Conservation (phyloP, 768 basidiomycete species). For the Hericium alpestre region DNA sequence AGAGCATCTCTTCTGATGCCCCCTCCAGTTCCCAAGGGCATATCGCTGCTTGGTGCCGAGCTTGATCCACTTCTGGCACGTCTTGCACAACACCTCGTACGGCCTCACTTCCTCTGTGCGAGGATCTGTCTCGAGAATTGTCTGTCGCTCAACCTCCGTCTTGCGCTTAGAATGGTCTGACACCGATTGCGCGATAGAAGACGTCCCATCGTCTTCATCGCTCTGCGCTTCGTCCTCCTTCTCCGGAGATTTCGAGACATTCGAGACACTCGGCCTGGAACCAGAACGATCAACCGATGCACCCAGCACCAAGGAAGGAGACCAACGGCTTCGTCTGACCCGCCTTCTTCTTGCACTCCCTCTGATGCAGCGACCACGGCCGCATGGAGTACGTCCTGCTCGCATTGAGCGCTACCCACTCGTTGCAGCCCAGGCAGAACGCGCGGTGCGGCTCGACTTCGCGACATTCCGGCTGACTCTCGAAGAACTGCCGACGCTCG, state of each 20-base stretch:
- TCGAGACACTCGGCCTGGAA: background rate
- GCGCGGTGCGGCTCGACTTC: slow-evolving; percentile 46
- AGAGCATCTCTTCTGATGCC: slow-evolving; percentile 39
- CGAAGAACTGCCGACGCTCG: slow-evolving; percentile 55
- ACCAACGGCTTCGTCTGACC: slow-evolving; percentile 18
- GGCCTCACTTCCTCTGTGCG: slow-evolving; percentile 39
- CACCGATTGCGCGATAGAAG: slow-evolving; percentile 19
- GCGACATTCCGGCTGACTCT: slow-evolving; percentile 48
- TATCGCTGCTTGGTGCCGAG: slow-evolving; percentile 32
- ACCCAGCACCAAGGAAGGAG: background rate
- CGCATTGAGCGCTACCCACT: slow-evolving; percentile 46
- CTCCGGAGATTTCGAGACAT: slow-evolving; percentile 1
- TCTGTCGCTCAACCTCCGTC: slow-evolving; percentile 37
- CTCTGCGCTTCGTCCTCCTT: slow-evolving; percentile 12
- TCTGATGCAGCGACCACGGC: slow-evolving; percentile 52
- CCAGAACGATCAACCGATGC: background rate
- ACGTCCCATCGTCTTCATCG: slow-evolving; percentile 16
- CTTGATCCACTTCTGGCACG: slow-evolving; percentile 55
- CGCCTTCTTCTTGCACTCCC: slow-evolving; percentile 34
- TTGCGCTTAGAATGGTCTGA: slow-evolving; percentile 12
- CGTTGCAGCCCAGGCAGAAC: slow-evolving; percentile 48
- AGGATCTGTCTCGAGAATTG: slow-evolving; percentile 42
- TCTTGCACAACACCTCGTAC: slow-evolving; percentile 44
- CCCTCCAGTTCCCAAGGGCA: slow-evolving; percentile 39
- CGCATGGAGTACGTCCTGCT: slow-evolving; percentile 45